Conservation (phyloP, 495 filamentous ascomycete genomes). For the Lepraria neglecta region DNA sequence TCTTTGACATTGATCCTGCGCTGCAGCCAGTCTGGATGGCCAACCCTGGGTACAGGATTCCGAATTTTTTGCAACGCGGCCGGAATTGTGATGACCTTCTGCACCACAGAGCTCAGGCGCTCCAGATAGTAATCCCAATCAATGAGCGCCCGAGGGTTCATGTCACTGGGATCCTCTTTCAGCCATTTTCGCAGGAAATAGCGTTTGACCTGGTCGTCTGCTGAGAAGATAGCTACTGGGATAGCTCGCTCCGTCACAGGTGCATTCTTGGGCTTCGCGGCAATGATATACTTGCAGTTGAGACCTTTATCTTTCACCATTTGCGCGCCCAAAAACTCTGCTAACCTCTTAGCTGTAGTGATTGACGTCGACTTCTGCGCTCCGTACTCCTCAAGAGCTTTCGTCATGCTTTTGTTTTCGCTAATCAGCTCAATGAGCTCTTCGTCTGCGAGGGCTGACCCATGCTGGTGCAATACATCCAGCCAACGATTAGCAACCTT, state of each 20-base stretch:
- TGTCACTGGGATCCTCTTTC: slow-evolving; percentile 85
- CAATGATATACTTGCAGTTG: slow-evolving; percentile 99
- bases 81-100: slow-evolving; percentile 98
- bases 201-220: slow-evolving; percentile 77
- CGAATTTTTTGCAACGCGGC: slow-evolving; percentile 90
- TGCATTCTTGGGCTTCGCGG: slow-evolving; percentile 73
- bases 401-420: slow-evolving; percentile 96
- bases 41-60: slow-evolving; percentile 88
- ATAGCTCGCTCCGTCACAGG: slow-evolving; percentile 93
- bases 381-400: slow-evolving; percentile 93
- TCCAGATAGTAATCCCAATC: slow-evolving; percentile 98
- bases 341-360: slow-evolving; percentile 90
- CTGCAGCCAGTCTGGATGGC: slow-evolving; percentile 95
- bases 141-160: slow-evolving; percentile 80
- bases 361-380: slow-evolving; percentile 95
- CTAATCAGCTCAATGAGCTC: slow-evolving; percentile 98
- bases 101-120: slow-evolving; percentile 88
- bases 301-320: slow-evolving; percentile 99
- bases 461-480: slow-evolving; percentile 83
- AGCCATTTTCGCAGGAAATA: slow-evolving; percentile 92
- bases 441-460: slow-evolving; percentile 83
- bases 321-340: slow-evolving; percentile 93
- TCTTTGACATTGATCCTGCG: slow-evolving; percentile 89
- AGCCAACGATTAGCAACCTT: slow-evolving; percentile 95
- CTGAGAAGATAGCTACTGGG: slow-evolving; percentile 95